Evolutionary conservation across 345 rosid genomes (phyloP).

Genomic region (Euphorbia lathyris): DNA sequence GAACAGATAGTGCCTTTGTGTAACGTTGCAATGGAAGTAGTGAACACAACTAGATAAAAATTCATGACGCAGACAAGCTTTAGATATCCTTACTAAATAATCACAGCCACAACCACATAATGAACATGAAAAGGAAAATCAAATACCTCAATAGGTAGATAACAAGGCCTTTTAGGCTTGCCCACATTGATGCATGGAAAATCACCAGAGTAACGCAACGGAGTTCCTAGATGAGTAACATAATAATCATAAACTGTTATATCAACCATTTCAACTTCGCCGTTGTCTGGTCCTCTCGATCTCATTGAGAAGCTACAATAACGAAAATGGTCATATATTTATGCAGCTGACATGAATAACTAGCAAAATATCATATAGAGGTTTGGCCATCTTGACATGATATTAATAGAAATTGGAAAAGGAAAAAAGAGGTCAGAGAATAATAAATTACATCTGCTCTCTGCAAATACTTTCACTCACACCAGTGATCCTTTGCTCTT

Average conservation of each 20-base stretch:
- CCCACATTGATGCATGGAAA: slow-evolving; percentile 92
- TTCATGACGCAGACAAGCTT: not conserved
- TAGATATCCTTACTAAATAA: not conserved
- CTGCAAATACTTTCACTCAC: slow-evolving; percentile 67
- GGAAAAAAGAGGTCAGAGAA: not conserved
- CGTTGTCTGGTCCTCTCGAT: slow-evolving; percentile 20
- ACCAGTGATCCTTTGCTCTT: slow-evolving; percentile 81
- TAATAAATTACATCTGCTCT: slow-evolving; percentile 32
- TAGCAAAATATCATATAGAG: too few relatives aligned
- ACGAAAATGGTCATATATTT: not conserved
- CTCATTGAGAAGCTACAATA: slow-evolving; percentile 22
- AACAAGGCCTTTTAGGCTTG: slow-evolving; percentile 78
- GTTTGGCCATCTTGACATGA: too few relatives aligned
- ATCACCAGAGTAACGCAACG: slow-evolving; percentile 62
- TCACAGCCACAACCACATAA: not conserved
- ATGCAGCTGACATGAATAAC: not conserved
- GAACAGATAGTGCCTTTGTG: slow-evolving; percentile 62
- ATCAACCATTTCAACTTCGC: slow-evolving; percentile 49
- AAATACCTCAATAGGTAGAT: slow-evolving; percentile 74
- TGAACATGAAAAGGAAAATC: not conserved
- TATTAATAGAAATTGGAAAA: not conserved
- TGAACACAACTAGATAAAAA: slow-evolving; percentile 53
- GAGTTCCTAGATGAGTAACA: slow-evolving; percentile 49
- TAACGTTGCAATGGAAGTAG: slow-evolving; percentile 82
- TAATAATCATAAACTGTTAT: slow-evolving; percentile 67